Evolutionary conservation across 306 rosid species (phyloP), one percentile per base, ranked within the genome.

Genomic region (Acmispon strigosus): DNA sequence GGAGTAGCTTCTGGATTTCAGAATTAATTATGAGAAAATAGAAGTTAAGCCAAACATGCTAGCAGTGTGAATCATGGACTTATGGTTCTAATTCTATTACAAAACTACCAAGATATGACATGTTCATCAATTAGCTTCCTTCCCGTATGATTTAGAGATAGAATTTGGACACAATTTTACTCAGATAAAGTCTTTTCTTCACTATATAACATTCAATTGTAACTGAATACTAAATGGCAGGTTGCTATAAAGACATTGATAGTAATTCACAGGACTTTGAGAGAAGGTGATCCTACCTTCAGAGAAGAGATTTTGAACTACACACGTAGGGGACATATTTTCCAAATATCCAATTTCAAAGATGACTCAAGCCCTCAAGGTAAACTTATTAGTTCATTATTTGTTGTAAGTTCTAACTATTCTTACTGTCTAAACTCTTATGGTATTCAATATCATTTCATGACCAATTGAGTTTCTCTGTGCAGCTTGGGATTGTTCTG

Each of bases 401-500:
- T 48, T 55, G 29, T 36, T 66, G 14, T 2, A 64, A 14, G n/a
- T n/a, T 22, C 3, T 2, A 64, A 14, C 12, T 11, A 42, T 49
- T n/a, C 34, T 27, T 13, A 62, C 19, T 4, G 17, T 62, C 5
- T 13, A 24, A 6, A 32, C 20, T 49, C 4, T 59, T 74, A 42
- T 56, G 15, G 47, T 58, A 48, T 51, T 55, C 69, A 24, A 48
- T n/a, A 14, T 18, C 70, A 69, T 79, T 60, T 77, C 52, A 54
- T 80, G 45, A 77, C 80, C 27, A 78, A 73, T 66, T 56, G 59
- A 43, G 44, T 68, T 62, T 73, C 56, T 48, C 34, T 63, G 5
- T 83, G 88, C 79, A 95, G 99, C 99, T 71, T 95, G 99, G 99
- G 99, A 95, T 81, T 95, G 96, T 70, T 95, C 99, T 44, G 96